A percentile compares a stretch with the other conserved stretches of the same genome.
phyloP scores from a whole-genome alignment of 2,329 filamentous ascomycete species.

The Epichloe baconii region DNA sequence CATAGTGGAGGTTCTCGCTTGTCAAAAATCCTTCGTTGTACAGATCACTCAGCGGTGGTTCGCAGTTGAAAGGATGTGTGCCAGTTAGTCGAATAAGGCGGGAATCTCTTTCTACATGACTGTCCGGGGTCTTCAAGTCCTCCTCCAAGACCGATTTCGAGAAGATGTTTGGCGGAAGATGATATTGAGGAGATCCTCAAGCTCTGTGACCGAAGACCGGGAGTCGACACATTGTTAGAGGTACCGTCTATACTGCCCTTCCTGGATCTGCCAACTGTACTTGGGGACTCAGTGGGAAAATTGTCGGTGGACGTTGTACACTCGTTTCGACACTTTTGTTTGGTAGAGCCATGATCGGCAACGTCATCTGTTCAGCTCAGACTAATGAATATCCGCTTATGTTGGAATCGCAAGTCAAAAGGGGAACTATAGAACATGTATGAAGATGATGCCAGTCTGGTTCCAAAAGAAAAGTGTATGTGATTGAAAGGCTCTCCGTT shows the following conservation, averaged over 20 bases:
- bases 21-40: slow-evolving; percentile 77
- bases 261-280: slow-evolving; percentile 24
- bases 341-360: not conserved
- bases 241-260: slow-evolving; percentile 19
- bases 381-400: not conserved
- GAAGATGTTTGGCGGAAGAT: slow-evolving; percentile 54
- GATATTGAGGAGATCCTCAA: slow-evolving; percentile 26
- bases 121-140: slow-evolving; percentile 73
- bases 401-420: not conserved
- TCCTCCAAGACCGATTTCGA: slow-evolving; percentile 53
- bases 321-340: not conserved
- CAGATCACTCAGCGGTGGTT: slow-evolving; percentile 66
- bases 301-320: slow-evolving; percentile 3
- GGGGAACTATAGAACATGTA: not conserved
- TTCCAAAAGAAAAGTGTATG: too few relatives aligned
- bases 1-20: slow-evolving; percentile 78
- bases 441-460: too few relatives aligned
- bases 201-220: not conserved
- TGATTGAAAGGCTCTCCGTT: too few relatives aligned
- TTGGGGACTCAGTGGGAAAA: slow-evolving; percentile 27
- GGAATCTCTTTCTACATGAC: slow-evolving; percentile 66
- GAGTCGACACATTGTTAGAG: not conserved
- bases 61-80: slow-evolving; percentile 82
- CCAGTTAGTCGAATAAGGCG: slow-evolving; percentile 78
- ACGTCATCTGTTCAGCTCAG: not conserved